A percentile compares a stretch with the other conserved stretches of the same genome.
phyloP scores from a whole-genome alignment of 2,329 filamentous ascomycete species.

The Phialophora macrospora region DNA sequence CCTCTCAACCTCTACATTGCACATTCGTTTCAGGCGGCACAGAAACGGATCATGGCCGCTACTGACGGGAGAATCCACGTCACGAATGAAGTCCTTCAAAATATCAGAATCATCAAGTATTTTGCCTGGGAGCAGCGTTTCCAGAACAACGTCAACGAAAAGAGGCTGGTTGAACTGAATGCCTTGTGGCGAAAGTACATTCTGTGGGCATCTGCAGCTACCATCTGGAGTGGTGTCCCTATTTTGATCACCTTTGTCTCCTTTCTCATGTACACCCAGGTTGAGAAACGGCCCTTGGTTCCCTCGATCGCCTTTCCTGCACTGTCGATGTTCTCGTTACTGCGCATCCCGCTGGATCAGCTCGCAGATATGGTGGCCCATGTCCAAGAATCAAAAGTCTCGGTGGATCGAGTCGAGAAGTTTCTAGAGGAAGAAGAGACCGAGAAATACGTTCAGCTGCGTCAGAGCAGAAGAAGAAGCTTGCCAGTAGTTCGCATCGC shows the following conservation, averaged over 20 bases:
- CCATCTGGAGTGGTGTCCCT: slow-evolving; percentile 94
- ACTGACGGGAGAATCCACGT: slow-evolving; percentile 96
- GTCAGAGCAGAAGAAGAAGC: slow-evolving; percentile 69
- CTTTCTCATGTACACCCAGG: slow-evolving; percentile 87
- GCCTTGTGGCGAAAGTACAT: slow-evolving; percentile 82
- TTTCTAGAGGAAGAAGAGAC: slow-evolving; percentile 94
- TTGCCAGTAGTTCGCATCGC: slow-evolving; percentile 77
- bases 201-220: slow-evolving; percentile 88
- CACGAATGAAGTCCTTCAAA: slow-evolving; percentile 95
- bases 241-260: slow-evolving; percentile 95
- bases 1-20: slow-evolving; percentile 91
- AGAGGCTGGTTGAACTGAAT: slow-evolving; percentile 76
- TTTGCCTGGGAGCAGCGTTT: slow-evolving; percentile 98
- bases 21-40: slow-evolving; percentile 79
- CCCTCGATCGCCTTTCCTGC: slow-evolving; percentile 96
- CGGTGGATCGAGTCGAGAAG: slow-evolving; percentile 92
- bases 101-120: slow-evolving; percentile 98
- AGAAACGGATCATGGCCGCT: slow-evolving; percentile 88
- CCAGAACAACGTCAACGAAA: slow-evolving; percentile 83
- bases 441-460: slow-evolving; percentile 88
- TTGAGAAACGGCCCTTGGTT: slow-evolving; percentile 86
- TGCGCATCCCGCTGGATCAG: slow-evolving; percentile 91
- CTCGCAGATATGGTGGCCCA: slow-evolving; percentile 98
- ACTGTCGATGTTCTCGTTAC: slow-evolving; percentile 90
- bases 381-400: slow-evolving; percentile 96